Percentiles rank a stretch among this genome's conserved stretches.
These are phyloP conservation scores for Ruellia speciosa DNA, from an alignment of 305 asterid genomes.

Conservation along the genomic window DNA sequence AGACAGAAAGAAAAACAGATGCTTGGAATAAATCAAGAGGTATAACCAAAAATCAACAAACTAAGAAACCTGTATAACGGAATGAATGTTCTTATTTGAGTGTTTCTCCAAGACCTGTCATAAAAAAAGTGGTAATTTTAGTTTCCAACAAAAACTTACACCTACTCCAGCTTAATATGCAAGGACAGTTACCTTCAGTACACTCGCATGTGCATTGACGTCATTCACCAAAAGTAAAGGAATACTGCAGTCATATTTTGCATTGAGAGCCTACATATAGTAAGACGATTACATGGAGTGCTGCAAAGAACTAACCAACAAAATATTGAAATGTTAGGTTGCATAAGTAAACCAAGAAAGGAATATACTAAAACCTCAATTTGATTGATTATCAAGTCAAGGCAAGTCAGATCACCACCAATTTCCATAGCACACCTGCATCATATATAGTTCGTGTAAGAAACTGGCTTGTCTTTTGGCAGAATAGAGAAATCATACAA, in stretches of 20 bases:
- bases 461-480: slow-evolving; percentile 13
- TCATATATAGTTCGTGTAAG: slow-evolving; percentile 19
- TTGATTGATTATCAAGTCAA: slow-evolving; percentile 67
- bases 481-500: slow-evolving; percentile 8
- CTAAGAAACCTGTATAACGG: slow-evolving; percentile 53
- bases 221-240: slow-evolving; percentile 69
- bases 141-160: slow-evolving; percentile 23
- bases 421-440: slow-evolving; percentile 66
- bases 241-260: slow-evolving; percentile 72
- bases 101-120: slow-evolving; percentile 70
- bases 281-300: slow-evolving; percentile 20
- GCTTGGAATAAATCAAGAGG: slow-evolving; percentile 13
- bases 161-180: slow-evolving; percentile 20
- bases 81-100: slow-evolving; percentile 54
- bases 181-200: slow-evolving; percentile 55
- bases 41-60: slow-evolving; percentile 20
- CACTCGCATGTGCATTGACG: slow-evolving; percentile 38
- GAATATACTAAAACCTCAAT: slow-evolving; percentile 51
- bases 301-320: slow-evolving; percentile 6
- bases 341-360: slow-evolving; percentile 14
- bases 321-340: slow-evolving; percentile 18
- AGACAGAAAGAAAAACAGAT: slow-evolving; percentile 12
- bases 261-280: slow-evolving; percentile 57
- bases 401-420: slow-evolving; percentile 50
- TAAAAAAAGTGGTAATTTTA: slow-evolving; percentile 28